These are phyloP conservation scores for Lactarius hatsudake DNA, from an alignment of 768 basidiomycete species.

Conservation along the genomic window DNA sequence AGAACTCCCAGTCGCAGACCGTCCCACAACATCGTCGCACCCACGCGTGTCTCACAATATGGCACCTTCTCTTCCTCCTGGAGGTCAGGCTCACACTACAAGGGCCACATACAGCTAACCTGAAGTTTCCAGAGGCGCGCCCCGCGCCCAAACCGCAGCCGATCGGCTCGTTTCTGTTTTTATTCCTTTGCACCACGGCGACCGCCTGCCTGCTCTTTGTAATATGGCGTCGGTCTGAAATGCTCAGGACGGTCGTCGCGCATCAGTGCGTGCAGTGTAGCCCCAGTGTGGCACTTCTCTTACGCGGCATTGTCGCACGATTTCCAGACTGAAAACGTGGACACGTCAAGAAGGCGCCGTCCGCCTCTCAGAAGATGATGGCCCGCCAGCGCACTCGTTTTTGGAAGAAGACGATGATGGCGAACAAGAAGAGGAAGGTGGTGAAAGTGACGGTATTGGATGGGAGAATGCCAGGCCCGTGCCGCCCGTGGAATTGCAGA, in stretches of 20 bases:
- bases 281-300: neutral
- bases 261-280: constrained; percentile 45
- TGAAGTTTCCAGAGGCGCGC: constrained; percentile 33
- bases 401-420: constrained; percentile 50
- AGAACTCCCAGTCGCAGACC: too few relatives aligned
- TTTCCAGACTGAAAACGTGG: constrained; percentile 54
- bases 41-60: neutral
- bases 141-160: constrained; percentile 60
- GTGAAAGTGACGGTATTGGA: constrained; percentile 43
- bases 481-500: constrained; percentile 2
- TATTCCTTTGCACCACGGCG: constrained; percentile 54
- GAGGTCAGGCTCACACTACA: constrained; percentile 10
- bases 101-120: constrained; percentile 2
- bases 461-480: neutral
- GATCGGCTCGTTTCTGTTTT: constrained; percentile 51
- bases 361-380: constrained; percentile 64
- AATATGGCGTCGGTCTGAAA: constrained; percentile 57
- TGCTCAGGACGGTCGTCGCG: constrained; percentile 52
- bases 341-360: constrained; percentile 52
- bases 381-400: constrained; percentile 61
- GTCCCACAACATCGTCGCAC: neutral
- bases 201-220: constrained; percentile 55
- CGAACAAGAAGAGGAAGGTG: constrained; percentile 35
- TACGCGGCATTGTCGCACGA: neutral
- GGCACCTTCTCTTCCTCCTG: constrained; percentile 17